Conservation (phyloP, 805 yeast species). For the Kazachstania psychrophila region DNA sequence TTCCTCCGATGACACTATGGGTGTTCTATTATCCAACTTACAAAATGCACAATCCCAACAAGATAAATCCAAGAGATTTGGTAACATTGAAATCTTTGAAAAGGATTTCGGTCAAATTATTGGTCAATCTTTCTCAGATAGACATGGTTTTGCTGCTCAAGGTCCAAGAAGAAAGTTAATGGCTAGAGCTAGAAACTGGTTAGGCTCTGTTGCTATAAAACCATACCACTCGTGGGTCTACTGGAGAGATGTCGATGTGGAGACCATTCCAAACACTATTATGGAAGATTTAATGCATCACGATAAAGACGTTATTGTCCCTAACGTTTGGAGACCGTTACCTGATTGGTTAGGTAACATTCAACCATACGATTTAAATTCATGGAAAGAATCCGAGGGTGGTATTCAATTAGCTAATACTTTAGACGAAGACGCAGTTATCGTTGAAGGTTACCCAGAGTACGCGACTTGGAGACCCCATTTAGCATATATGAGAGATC, state of each 20-base stretch:
- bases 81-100: slow-evolving; percentile 77
- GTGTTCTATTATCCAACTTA: slow-evolving; percentile 48
- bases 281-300: slow-evolving; percentile 90
- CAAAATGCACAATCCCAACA: slow-evolving; percentile 55
- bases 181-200: slow-evolving; percentile 96
- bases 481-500: slow-evolving; percentile 87
- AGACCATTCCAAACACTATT: slow-evolving; percentile 73
- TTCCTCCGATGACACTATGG: slow-evolving; percentile 81
- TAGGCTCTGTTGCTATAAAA: slow-evolving; percentile 71
- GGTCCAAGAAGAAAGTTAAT: slow-evolving; percentile 90
- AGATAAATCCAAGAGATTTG: slow-evolving; percentile 57
- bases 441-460: slow-evolving; percentile 95
- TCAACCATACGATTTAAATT: slow-evolving; percentile 76
- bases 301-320: slow-evolving; percentile 84
- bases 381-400: slow-evolving; percentile 82
- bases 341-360: slow-evolving; percentile 81
- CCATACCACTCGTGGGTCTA: slow-evolving; percentile 95
- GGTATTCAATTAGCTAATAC: slow-evolving; percentile 66
- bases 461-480: slow-evolving; percentile 98
- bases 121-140: slow-evolving; percentile 86
- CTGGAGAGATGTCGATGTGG: slow-evolving; percentile 98
- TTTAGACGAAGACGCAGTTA: slow-evolving; percentile 87
- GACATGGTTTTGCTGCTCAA: slow-evolving; percentile 94
- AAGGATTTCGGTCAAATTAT: slow-evolving; percentile 90
- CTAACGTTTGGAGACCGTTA: slow-evolving; percentile 86